phyloP scores from a whole-genome alignment of 768 basidiomycete species.

The Lyophyllum semitale region DNA sequence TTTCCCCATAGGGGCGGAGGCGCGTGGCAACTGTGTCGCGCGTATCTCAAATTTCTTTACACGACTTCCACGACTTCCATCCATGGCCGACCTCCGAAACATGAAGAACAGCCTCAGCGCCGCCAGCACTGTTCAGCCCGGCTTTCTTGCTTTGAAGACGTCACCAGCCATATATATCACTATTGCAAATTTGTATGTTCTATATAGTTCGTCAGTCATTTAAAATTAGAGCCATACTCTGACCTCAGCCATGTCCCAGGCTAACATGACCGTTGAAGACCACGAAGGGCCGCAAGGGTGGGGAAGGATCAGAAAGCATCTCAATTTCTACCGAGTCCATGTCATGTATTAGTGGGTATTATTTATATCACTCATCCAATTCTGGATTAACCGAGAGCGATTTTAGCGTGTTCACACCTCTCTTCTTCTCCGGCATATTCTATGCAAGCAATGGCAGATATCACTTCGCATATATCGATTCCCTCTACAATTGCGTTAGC shows the following conservation, averaged over 20 bases:
- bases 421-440: constrained; percentile 78
- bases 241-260: background rate
- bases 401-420: constrained; percentile 73
- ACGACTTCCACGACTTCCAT: no score
- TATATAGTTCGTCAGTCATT: no score
- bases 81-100: no score
- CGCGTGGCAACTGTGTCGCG: no score
- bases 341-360: constrained; percentile 58
- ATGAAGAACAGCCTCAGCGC: no score
- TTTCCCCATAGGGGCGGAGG: no score
- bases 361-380: constrained; percentile 2
- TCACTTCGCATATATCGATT: constrained; percentile 77
- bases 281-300: constrained; percentile 18
- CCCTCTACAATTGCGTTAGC: constrained; percentile 76
- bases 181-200: no score
- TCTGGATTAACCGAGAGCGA: constrained; percentile 8
- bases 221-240: no score
- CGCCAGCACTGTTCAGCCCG: no score
- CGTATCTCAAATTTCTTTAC: no score
- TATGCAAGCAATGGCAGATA: constrained; percentile 80
- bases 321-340: constrained; percentile 71
- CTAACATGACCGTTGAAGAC: constrained; percentile 5
- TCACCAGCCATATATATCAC: no score
- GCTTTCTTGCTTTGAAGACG: no score
- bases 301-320: constrained; percentile 42